Evolutionary conservation across 257 asterid species (phyloP).

Genomic region (Nemophila menziesii): DNA sequence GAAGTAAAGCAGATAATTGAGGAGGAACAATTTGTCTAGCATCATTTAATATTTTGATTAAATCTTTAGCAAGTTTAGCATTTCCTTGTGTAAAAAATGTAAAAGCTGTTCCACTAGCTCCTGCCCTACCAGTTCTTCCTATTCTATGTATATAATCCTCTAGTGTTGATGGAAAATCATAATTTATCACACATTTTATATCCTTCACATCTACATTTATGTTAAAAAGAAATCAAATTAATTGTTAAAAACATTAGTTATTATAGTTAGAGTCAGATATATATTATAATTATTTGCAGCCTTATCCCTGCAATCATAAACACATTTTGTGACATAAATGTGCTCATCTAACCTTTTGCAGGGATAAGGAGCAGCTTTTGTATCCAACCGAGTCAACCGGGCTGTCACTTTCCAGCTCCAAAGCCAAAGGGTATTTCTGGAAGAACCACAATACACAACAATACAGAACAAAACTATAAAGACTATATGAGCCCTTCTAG

Average conservation of each 20-base stretch:
- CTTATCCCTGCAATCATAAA: conserved; percentile 93
- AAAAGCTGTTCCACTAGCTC: conserved; percentile 74
- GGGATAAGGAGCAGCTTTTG: conserved; percentile 92
- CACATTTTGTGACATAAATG: conserved; percentile 49
- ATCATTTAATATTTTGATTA: conserved; percentile 64
- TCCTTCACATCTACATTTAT: conserved; percentile 95
- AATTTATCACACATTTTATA: conserved; percentile 80
- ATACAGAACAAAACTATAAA: background rate
- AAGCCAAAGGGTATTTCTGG: conserved; percentile 29
- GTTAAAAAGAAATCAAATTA: conserved; percentile 8
- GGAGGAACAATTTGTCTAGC: conserved; percentile 84
- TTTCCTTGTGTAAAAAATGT: conserved; percentile 75
- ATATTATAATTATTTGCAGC: conserved; percentile 52
- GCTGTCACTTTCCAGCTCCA: conserved; percentile 76
- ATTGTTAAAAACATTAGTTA: conserved; percentile 16
- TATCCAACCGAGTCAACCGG: conserved; percentile 73
- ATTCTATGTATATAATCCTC: conserved; percentile 96
- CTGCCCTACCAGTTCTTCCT: conserved; percentile 96
- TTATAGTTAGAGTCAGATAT: conserved; percentile 2
- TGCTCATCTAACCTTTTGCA: conserved; percentile 96
- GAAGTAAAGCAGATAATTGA: conserved; percentile 54
- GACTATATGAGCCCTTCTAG: background rate
- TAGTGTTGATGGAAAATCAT: conserved; percentile 74
- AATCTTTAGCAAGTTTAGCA: conserved; percentile 51
- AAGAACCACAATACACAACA: background rate